phyloP scores from a whole-genome alignment of 441 rosid species.

The Hura crepitans region DNA sequence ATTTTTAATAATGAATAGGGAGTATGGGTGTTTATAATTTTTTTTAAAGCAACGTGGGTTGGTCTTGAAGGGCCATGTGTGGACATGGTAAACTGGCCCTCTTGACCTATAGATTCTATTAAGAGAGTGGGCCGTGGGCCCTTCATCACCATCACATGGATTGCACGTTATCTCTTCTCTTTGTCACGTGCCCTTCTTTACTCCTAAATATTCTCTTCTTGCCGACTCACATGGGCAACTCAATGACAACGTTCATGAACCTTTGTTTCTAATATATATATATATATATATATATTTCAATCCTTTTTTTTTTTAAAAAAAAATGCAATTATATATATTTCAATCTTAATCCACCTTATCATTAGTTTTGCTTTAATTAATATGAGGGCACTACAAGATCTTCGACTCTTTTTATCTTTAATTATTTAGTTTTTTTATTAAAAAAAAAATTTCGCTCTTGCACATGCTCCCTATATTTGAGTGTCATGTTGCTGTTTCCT shows the following conservation, averaged over 20 bases:
- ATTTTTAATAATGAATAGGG: no score
- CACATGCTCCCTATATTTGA: slow-evolving; percentile 15
- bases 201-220: slow-evolving; percentile 32
- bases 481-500: no score
- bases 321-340: no score
- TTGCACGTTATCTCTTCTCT: slow-evolving; percentile 40
- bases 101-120: slow-evolving; percentile 1
- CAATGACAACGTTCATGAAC: no score
- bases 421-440: not conserved
- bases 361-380: no score
- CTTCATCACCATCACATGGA: slow-evolving; percentile 64
- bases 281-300: no score
- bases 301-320: no score
- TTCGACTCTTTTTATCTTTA: not conserved
- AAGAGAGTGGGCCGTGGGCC: slow-evolving; percentile 38
- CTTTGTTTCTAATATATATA: no score
- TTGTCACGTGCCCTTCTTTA: slow-evolving; percentile 38
- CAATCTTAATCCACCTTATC: no score
- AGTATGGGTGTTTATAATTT: slow-evolving; percentile 10
- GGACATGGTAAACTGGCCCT: slow-evolving; percentile 24
- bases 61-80: slow-evolving; percentile 16
- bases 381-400: not conserved
- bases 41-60: slow-evolving; percentile 13
- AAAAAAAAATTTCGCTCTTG: not conserved
- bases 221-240: no score